These are phyloP conservation scores for Wickerhamomyces sp. DNA, from an alignment of 1,139 yeast species.

Conservation along the genomic window DNA sequence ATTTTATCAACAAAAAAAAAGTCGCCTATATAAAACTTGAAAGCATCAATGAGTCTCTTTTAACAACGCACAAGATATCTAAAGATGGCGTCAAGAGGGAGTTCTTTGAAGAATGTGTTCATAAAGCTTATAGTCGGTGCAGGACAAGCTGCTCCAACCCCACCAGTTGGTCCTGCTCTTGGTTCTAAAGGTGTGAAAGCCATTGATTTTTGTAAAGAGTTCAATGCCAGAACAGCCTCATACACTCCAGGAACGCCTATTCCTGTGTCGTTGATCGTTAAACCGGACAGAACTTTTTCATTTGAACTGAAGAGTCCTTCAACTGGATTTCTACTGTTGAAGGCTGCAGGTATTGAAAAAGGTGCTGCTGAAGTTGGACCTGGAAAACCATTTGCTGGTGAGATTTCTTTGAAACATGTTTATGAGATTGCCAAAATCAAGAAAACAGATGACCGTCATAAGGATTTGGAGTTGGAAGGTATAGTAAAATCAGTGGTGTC, in stretches of 20 bases:
- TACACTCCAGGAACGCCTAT: conserved; percentile 82
- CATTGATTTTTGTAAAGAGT: conserved; percentile 96
- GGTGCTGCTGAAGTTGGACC: conserved; percentile 55
- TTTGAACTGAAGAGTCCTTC: conserved; percentile 92
- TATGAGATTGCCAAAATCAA: conserved; percentile 95
- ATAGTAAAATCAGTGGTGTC: conserved; percentile 81
- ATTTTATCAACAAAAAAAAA: too few species aligned
- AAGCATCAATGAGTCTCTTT: too few species aligned
- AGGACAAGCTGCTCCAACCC: conserved; percentile 97
- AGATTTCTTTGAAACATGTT: conserved; percentile 77
- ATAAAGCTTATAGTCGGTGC: conserved; percentile 96
- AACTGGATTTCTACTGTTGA: conserved; percentile 78
- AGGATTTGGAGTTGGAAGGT: conserved; percentile 62
- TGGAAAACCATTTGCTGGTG: conserved; percentile 62
- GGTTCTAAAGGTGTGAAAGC: conserved; percentile 99
- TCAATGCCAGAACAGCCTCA: conserved; percentile 93
- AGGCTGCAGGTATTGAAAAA: conserved; percentile 79
- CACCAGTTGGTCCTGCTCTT: conserved; percentile 98
- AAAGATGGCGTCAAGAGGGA: conserved; percentile 23
- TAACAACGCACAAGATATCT: too few species aligned
- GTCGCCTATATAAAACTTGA: too few species aligned
- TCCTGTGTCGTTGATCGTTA: conserved; percentile 78
- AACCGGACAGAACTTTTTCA: conserved; percentile 86
- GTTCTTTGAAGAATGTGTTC: conserved; percentile 35
- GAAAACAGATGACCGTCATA: conserved; percentile 79